Evolutionary conservation across 176 grass and related monocot species (phyloP).

Genomic region (Lolium multiflorum): DNA sequence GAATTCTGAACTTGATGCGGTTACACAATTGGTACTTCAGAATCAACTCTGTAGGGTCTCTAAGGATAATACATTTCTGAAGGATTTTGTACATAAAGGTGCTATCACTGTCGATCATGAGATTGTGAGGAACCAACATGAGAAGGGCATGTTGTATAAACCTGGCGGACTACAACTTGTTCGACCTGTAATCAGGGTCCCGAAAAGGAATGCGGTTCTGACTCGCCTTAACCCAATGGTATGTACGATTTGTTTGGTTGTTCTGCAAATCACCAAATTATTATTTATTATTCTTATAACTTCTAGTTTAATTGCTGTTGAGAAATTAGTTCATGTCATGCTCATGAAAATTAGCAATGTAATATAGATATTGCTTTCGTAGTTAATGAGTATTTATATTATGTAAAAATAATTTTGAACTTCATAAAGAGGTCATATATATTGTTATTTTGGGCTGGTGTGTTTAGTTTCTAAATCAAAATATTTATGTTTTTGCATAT

Average conservation of each 20-base stretch:
- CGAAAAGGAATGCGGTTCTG: conserved; percentile 56
- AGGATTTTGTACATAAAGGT: conserved; percentile 47
- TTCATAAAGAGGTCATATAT: too few species aligned
- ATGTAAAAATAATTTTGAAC: too few species aligned
- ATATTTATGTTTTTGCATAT: too few species aligned
- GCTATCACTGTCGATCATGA: conserved; percentile 34
- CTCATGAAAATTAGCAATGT: too few species aligned
- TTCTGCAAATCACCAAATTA: background rate
- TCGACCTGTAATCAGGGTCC: conserved; percentile 65
- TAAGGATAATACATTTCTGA: conserved; percentile 52
- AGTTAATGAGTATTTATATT: too few species aligned
- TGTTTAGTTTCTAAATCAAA: too few species aligned
- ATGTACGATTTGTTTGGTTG: conserved; percentile 18
- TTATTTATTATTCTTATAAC: background rate
- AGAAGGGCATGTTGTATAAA: conserved; percentile 35
- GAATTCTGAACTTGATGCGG: conserved; percentile 42
- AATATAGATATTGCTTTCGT: too few species aligned
- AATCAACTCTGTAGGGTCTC: conserved; percentile 48
- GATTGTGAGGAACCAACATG: conserved; percentile 42
- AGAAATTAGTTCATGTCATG: background rate
- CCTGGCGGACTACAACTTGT: conserved; percentile 28
- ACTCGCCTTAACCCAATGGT: conserved; percentile 66
- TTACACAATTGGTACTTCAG: conserved; percentile 44
- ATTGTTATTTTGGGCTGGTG: too few species aligned
- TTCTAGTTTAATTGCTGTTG: background rate